Base-by-base conservation (phyloP, 805 yeast genomes). In the Brettanomyces nanus region DNA sequence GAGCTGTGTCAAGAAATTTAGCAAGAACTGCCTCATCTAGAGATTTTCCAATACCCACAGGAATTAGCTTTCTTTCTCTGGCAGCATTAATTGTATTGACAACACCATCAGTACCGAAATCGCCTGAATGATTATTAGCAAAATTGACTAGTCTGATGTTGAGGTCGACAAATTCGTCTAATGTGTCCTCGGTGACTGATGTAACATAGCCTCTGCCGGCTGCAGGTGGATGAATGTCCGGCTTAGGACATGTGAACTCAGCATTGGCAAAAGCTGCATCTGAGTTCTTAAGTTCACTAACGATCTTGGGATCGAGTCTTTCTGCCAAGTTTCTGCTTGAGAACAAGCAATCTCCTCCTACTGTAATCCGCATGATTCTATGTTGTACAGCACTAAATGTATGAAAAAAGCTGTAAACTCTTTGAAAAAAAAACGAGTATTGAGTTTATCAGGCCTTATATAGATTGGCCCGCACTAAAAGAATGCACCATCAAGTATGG, bases 91-190 rank as follows among this genome's bases (percentile, higher is more conserved):
- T 38, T 5, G 58, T 53, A 32, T 53, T 51, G 27, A 48, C 30
- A 6, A 53, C 45, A 33, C 56, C 52, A 28, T 43, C 47, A 31
- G 46, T 44, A 4, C 56, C 58, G 35, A 51, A 53, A 38, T 53
- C 58, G n/a, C 48, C 40, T 5, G 53, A 44, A 41, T 53, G 58
- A 32, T 53, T 53, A 41, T 53, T 53, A 10, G 58, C 58, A 31
- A 53, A 47, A 14, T 51, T 45, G 10, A 51, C 32, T 31, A 53
- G 42, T 26, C 41, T 42, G 40, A 53, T 45, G 39, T 52, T 52
- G 30, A 53, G 42, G 22, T 46, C 52, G 19, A 38, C 45, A 33
- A 52, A 42, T 33, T 53, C 58, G 36, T 53, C 56, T 31, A 53
- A 42, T 3, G 44, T 40, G 21, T 42, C 35, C 26, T 50, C 51